Conservation (phyloP, 2,329 filamentous ascomycete genomes). For the Fusarium sterilihyphosum region DNA sequence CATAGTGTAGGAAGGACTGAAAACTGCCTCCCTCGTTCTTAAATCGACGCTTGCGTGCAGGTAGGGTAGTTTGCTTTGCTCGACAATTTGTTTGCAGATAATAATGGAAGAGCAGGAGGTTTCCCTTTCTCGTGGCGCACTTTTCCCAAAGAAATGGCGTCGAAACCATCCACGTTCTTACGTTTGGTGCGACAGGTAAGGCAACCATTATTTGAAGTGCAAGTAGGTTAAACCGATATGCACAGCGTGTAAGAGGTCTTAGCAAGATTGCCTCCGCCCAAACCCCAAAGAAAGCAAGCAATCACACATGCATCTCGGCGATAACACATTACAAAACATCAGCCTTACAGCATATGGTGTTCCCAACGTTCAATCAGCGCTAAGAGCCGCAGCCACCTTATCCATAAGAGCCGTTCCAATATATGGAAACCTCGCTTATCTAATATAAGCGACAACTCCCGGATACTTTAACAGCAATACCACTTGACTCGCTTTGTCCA, state of each 20-base stretch:
- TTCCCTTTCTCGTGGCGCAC: neutral
- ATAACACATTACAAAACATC: neutral
- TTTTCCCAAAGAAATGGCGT: slow-evolving; percentile 9
- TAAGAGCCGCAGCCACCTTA: neutral
- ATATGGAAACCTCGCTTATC: slow-evolving; percentile 7
- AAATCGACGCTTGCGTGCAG: neutral
- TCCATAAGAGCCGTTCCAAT: neutral
- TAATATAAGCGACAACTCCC: slow-evolving; percentile 6
- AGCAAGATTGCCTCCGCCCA: neutral
- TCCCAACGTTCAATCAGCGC: too few relatives aligned
- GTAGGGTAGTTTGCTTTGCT: neutral
- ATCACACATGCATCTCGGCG: neutral
- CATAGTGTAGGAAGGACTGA: neutral
- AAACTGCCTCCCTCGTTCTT: neutral
- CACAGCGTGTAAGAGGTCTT: neutral
- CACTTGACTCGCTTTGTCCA: too few relatives aligned
- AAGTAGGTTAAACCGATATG: neutral
- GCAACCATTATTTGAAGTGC: neutral
- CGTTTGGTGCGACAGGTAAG: too few relatives aligned
- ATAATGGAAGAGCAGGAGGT: neutral
- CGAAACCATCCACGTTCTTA: slow-evolving; percentile 1
- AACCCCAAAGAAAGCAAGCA: neutral
- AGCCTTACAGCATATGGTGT: neutral
- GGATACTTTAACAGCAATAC: too few relatives aligned
- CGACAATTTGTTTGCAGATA: neutral